phyloP scores from a whole-genome alignment of 441 rosid species.

The Macaranga tanarius region DNA sequence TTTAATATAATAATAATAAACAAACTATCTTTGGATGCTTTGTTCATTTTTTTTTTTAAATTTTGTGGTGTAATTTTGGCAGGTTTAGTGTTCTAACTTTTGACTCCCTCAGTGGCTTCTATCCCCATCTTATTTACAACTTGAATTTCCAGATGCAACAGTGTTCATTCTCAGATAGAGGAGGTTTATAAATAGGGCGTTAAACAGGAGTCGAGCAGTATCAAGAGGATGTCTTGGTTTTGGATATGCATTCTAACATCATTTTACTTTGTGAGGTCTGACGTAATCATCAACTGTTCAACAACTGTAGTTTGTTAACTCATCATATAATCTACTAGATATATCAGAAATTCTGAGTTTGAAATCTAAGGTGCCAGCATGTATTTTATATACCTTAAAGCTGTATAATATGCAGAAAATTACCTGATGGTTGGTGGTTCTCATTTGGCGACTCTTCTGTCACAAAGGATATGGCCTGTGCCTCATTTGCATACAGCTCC shows the following conservation, averaged over 20 bases:
- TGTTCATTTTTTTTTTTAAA: constrained; percentile 8
- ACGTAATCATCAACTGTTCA: constrained; percentile 35
- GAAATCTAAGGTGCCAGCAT: constrained; percentile 7
- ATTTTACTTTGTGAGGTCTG: constrained; percentile 45
- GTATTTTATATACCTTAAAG: background rate
- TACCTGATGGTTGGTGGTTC: constrained; percentile 21
- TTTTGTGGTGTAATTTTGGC: constrained; percentile 30
- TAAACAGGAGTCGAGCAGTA: constrained; percentile 18
- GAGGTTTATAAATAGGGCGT: constrained; percentile 13
- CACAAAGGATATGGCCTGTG: background rate
- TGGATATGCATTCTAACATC: constrained; percentile 17
- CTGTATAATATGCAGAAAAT: constrained; percentile 25
- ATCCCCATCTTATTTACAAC: constrained; percentile 30
- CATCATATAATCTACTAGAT: constrained; percentile 36
- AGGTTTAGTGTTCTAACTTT: constrained; percentile 54
- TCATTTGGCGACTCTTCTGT: constrained; percentile 4
- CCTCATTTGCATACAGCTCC: constrained; percentile 18
- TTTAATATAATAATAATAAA: background rate
- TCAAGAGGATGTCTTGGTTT: background rate
- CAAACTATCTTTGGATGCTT: background rate
- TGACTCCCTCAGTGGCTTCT: constrained; percentile 43
- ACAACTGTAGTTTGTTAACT: constrained; percentile 47
- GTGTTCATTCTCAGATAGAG: constrained; percentile 12
- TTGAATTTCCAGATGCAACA: constrained; percentile 33
- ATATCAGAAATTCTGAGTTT: constrained; percentile 45